Percentiles rank a stretch among this genome's conserved stretches.
Evolutionary conservation across 2,329 filamentous ascomycete genomes (phyloP).

Genomic region (Ophiostoma fasciatum): DNA sequence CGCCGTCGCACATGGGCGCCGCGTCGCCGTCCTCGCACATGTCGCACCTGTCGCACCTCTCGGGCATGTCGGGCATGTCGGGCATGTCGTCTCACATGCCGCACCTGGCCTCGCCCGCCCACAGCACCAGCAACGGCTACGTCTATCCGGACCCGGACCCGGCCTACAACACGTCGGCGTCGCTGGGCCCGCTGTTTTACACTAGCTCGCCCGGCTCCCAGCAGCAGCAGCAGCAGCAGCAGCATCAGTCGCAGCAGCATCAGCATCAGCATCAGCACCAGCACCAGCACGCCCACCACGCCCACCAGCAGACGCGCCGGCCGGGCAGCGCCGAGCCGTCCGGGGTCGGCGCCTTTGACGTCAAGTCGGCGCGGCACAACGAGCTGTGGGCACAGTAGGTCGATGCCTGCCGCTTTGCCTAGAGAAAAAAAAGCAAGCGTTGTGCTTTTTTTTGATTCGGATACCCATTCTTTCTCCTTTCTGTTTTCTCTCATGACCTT

Average conservation of each 20-base stretch:
- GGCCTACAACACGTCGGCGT: slow-evolving; percentile 44
- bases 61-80: too few species aligned
- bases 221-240: too few species aligned
- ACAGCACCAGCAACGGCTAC: slow-evolving; percentile 41
- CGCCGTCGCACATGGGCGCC: slow-evolving; percentile 59
- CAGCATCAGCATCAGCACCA: neutral
- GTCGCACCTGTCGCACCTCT: too few species aligned
- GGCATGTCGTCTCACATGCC: neutral
- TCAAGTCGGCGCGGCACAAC: slow-evolving; percentile 33
- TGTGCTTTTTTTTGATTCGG: neutral
- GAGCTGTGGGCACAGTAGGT: slow-evolving; percentile 33
- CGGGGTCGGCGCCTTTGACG: slow-evolving; percentile 1
- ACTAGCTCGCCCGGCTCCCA: slow-evolving; percentile 29
- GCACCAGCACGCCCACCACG: slow-evolving; percentile 1
- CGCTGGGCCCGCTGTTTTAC: slow-evolving; percentile 58
- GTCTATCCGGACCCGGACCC: slow-evolving; percentile 70
- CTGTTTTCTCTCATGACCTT: neutral
- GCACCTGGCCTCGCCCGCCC: slow-evolving; percentile 5
- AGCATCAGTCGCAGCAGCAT: slow-evolving; percentile 34
- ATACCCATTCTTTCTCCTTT: too few species aligned
- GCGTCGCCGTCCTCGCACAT: slow-evolving; percentile 49
- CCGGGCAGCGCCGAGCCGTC: slow-evolving; percentile 59
- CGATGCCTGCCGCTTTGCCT: too few species aligned
- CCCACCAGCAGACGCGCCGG: too few species aligned
- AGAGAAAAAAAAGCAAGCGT: too few species aligned